Evolutionary conservation across 176 grass and related monocot species (phyloP), one percentile per base, ranked within the genome.

Genomic region (Melocanna baccifera): DNA sequence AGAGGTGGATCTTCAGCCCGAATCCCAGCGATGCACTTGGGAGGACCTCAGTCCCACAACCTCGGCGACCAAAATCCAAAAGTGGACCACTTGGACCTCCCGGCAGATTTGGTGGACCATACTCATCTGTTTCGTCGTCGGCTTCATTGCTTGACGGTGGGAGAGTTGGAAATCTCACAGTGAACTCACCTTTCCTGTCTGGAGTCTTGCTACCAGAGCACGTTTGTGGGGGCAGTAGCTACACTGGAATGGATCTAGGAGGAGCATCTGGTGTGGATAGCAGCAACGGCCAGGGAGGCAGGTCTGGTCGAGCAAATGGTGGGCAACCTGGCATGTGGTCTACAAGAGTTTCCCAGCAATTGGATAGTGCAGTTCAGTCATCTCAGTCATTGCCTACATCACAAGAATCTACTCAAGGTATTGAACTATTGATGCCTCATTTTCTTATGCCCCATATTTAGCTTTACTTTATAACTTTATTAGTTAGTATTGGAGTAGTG

Each of bases 1-100:
- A 97, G 82, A 91, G 90, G 88, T 97, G 95, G 95, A 94, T 97
- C 79, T 84, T 88, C 56, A 97, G 92, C 80, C 92, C 90, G 6
- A 86, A 92, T 48, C 87, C 88, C 20, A 57, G 71, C 11, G 87
- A 93, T 59, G 79, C 83, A 12, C 62, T 51, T 52, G 88, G 64
- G 22, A 97, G 88, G 78, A 78, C 42, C 22, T 86, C 91, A 6
- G 6, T 91, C 22, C 84, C 88, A 0, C 88, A 77, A 14, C 69
- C 51, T 34, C 77, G 52, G 51, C 62, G 87, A 14, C 95, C 90
- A 12, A 90, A 97, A 45, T 91, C 95, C 15, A 97, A 97, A 56
- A 97, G 95, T 72, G 95, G 95, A 1, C 95, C 95, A 4, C 79
- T 97, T 59, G 95, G 90, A 43, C 71, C 88, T 74, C 69, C 90